A percentile compares a stretch with the other conserved stretches of the same genome.
phyloP scores from a whole-genome alignment of 1,284 basidiomycete species.

The Trichosporon sp. region DNA sequence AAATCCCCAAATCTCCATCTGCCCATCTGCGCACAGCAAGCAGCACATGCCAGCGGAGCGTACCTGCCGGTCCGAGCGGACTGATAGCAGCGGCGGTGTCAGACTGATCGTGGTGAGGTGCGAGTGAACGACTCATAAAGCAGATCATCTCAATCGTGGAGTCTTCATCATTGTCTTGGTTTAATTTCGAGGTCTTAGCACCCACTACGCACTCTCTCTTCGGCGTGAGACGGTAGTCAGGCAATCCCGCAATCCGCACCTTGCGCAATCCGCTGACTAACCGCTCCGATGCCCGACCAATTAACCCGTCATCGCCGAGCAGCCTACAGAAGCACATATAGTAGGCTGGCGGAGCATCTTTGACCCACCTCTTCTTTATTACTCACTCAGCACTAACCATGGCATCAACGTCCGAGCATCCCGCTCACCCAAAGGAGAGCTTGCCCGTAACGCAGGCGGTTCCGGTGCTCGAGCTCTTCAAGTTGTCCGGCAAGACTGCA shows the following conservation, averaged over 20 bases:
- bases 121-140: not conserved
- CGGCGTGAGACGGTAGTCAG: not conserved
- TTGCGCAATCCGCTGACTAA: conserved; percentile 5
- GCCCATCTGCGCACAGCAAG: not conserved
- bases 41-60: not conserved
- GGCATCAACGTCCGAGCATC: not conserved
- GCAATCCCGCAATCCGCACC: conserved; percentile 8
- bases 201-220: not conserved
- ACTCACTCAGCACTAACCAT: not conserved
- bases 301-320: not conserved
- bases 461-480: conserved; percentile 43
- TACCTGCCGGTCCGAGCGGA: conserved; percentile 1
- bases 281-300: not conserved
- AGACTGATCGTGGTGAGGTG: not conserved
- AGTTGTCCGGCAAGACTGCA: conserved; percentile 53
- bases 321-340: not conserved
- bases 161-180: too few relatives aligned
- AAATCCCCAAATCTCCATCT: conserved; percentile 6
- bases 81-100: not conserved
- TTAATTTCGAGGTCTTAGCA: not conserved
- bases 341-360: not conserved
- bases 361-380: not conserved
- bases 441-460: conserved; percentile 25
- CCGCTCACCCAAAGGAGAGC: conserved; percentile 12
- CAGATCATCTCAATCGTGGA: too few relatives aligned